A percentile compares a stretch with the other conserved stretches of the same genome.
phyloP scores from a whole-genome alignment of 2,329 filamentous ascomycete species.

The Cladophialophora exuberans region DNA sequence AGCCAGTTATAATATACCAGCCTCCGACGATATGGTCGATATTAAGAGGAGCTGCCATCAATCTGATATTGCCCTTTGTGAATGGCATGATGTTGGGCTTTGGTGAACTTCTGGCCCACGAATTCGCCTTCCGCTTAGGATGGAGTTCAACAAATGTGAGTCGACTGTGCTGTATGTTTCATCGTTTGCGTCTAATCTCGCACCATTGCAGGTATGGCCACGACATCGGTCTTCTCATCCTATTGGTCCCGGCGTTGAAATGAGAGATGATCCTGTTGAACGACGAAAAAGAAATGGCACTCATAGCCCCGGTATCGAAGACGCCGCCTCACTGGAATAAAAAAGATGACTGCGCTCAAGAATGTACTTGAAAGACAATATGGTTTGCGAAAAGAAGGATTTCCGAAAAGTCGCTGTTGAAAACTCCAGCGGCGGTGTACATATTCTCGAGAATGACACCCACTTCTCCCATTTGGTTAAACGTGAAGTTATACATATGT shows the following conservation, averaged over 20 bases:
- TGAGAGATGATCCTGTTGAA: conserved; percentile 67
- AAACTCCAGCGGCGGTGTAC: conserved; percentile 15
- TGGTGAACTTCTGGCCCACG: conserved; percentile 94
- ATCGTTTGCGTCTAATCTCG: conserved; percentile 10
- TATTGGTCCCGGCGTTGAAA: conserved; percentile 81
- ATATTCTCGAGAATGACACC: conserved; percentile 7
- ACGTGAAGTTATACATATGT: not conserved
- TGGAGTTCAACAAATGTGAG: conserved; percentile 92
- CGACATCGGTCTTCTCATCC: conserved; percentile 49
- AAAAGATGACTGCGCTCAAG: conserved; percentile 20
- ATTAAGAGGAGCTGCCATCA: conserved; percentile 87
- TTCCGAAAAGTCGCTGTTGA: not conserved
- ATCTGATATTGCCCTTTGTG: conserved; percentile 90
- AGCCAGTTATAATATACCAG: conserved; percentile 80
- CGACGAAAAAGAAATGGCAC: conserved; percentile 53
- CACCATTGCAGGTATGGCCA: conserved; percentile 30
- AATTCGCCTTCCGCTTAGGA: conserved; percentile 87
- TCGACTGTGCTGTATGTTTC: conserved; percentile 34
- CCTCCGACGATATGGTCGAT: conserved; percentile 87
- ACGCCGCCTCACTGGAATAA: conserved; percentile 71
- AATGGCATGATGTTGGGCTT: conserved; percentile 99
- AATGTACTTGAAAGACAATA: conserved; percentile 19
- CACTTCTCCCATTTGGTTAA: not conserved
- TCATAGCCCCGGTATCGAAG: conserved; percentile 58
- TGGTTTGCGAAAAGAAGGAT: conserved; percentile 3